A percentile compares a stretch with the other conserved stretches of the same genome.
These are phyloP conservation scores for Paecilomyces fulvus DNA, from an alignment of 2,329 filamentous ascomycete species.

Conservation along the genomic window DNA sequence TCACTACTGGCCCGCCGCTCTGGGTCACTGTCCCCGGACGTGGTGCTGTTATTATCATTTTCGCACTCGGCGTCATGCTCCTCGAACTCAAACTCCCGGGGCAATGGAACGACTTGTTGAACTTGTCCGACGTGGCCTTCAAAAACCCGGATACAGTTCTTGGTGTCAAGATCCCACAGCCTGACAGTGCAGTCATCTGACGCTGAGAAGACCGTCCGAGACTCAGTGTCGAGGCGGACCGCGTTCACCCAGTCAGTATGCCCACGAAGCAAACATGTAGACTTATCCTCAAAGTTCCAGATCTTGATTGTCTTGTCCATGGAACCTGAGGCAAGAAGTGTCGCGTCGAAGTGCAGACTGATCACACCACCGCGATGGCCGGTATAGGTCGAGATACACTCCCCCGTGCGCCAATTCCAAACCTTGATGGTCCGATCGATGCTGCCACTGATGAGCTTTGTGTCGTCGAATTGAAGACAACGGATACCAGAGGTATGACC, in stretches of 20 bases:
- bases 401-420: conserved; percentile 94
- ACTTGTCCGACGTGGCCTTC: conserved; percentile 91
- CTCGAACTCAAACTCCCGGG: conserved; percentile 82
- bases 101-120: conserved; percentile 79
- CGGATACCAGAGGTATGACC: conserved; percentile 80
- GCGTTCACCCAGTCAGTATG: conserved; percentile 95
- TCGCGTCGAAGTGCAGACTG: conserved; percentile 76
- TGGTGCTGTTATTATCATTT: conserved; percentile 45
- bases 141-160: conserved; percentile 66
- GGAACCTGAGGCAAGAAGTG: conserved; percentile 78
- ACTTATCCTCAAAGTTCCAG: conserved; percentile 82
- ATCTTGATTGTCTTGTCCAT: conserved; percentile 85
- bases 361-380: conserved; percentile 79
- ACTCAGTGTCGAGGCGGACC: conserved; percentile 75
- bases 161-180: conserved; percentile 86
- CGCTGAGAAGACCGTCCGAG: conserved; percentile 80
- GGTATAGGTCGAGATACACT: conserved; percentile 71
- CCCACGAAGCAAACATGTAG: conserved; percentile 69
- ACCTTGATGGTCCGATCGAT: conserved; percentile 81
- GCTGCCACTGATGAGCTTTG: conserved; percentile 82
- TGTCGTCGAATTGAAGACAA: conserved; percentile 86
- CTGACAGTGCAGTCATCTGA: conserved; percentile 89
- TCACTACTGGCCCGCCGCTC: conserved; percentile 8
- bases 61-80: conserved; percentile 52
- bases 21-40: conserved; percentile 21